These are phyloP conservation scores for Blastocrithidia nonstop DNA, from an alignment of 208 protist species.

Conservation along the genomic window DNA sequence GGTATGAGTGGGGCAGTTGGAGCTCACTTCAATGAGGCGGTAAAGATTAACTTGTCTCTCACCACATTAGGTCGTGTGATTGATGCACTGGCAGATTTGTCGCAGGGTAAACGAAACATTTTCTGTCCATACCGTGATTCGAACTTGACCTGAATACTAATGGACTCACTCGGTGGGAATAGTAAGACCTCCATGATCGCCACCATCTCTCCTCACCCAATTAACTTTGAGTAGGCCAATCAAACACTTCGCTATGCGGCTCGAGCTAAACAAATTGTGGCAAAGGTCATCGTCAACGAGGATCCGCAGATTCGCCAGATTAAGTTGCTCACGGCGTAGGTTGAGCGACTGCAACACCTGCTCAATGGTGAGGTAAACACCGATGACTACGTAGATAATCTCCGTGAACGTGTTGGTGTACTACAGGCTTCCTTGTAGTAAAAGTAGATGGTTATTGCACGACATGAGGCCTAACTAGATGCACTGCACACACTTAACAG, in stretches of 20 bases:
- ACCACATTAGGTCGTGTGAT: conserved; percentile 78
- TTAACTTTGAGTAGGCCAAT: conserved; percentile 85
- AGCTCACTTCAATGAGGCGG: conserved; percentile 63
- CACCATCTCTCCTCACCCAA: conserved; percentile 75
- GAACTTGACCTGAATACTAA: conserved; percentile 79
- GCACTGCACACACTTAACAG: conserved; percentile 16
- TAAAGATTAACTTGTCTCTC: conserved; percentile 79
- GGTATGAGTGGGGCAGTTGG: conserved; percentile 56
- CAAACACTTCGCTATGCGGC: conserved; percentile 87
- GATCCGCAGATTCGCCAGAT: conserved; percentile 80
- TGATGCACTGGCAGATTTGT: conserved; percentile 40
- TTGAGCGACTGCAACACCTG: conserved; percentile 39
- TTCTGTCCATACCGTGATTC: conserved; percentile 84
- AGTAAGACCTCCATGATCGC: conserved; percentile 93
- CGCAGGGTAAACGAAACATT: conserved; percentile 25
- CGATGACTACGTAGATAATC: conserved; percentile 29
- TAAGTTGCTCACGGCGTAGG: conserved; percentile 42
- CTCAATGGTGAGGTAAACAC: conserved; percentile 18
- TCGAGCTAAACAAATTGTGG: conserved; percentile 86
- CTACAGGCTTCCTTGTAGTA: conserved; percentile 26
- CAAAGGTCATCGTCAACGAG: conserved; percentile 81
- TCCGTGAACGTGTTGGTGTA: conserved; percentile 18
- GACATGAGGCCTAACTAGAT: conserved; percentile 10
- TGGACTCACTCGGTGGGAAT: conserved; percentile 79
- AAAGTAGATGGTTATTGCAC: conserved; percentile 3